Evolutionary conservation across 2,329 filamentous ascomycete genomes (phyloP).

Genomic region (Fusarium sp.): DNA sequence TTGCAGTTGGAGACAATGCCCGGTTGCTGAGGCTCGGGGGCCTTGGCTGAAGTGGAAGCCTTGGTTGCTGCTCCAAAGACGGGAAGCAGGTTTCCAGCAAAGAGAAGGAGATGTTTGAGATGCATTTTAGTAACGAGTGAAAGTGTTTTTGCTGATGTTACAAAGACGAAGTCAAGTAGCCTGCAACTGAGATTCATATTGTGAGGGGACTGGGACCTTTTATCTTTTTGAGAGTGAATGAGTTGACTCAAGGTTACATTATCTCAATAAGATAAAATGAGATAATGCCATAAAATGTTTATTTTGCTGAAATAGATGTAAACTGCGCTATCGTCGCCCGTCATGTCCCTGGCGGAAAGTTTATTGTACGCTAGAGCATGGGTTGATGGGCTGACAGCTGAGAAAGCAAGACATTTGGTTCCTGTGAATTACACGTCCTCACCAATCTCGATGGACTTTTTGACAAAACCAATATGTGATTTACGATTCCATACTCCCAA

Average conservation of each 20-base stretch:
- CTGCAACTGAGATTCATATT: fast-evolving
- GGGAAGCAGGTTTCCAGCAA: neutral
- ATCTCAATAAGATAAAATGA: neutral
- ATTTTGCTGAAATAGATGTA: neutral
- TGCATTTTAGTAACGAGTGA: neutral
- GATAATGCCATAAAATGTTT: neutral
- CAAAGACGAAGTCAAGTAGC: fast-evolving
- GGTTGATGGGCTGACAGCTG: neutral
- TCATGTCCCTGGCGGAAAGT: fast-evolving
- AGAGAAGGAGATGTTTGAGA: neutral
- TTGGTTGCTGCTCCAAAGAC: neutral
- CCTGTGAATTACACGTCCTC: fast-evolving
- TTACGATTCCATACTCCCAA: fast-evolving
- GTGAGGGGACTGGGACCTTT: neutral
- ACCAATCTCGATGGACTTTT: fast-evolving
- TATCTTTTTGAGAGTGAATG: neutral
- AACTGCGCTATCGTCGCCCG: neutral
- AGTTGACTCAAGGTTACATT: neutral
- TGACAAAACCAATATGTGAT: fast-evolving
- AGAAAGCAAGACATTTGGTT: too few relatives aligned
- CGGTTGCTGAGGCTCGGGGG: neutral
- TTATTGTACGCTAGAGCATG: neutral
- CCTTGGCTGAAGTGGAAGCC: neutral
- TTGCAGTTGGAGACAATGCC: neutral
- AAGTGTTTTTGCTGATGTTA: too few relatives aligned